Evolutionary conservation across 2,329 filamentous ascomycete species (phyloP), one percentile per base, ranked within the genome.

Genomic region (Rugonectria rugulosa): DNA sequence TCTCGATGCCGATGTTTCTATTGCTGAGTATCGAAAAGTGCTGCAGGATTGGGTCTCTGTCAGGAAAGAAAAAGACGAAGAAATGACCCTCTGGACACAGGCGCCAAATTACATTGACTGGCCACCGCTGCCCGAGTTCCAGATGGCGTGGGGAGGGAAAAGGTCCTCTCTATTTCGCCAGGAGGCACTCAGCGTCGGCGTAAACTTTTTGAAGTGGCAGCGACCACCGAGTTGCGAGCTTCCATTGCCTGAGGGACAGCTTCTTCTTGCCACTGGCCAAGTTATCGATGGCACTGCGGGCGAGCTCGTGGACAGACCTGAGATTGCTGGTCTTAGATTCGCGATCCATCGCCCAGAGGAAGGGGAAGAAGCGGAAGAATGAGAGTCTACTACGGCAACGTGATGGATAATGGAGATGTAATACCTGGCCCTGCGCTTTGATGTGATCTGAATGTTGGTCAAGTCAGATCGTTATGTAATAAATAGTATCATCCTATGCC

Each of bases 1-100:
- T 11, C 68, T 75, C 10, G 73, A 76, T 37, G 61, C 62, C 31
- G 53, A 67, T 4, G 62, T 74, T n/a, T 53, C 61, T 2, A n/a
- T n/a, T n/a, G n/a, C 26, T 29, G 65, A 65, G n/a, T 74, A 68
- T 46, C 67, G 64, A 5, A 31, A 53, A 6, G 37, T 69, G 1
- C 61, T 73, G 1, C 20, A 56, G 15, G 55, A 69, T 2, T 75
- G 71, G 70, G 49, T 40, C 43, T 29, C 26, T 7, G 12, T 12
- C 7, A 29, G 26, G 26, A 29, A 29, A 29, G 26, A 29, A 7
- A 12, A 7, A 29, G 44, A 62, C 19, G 20, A 51, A 49, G 50
- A 53, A 15, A 37, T 61, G 15, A 46, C 38, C 7, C 42, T 27
- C 3, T 50, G 64, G 29, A 59, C 36, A 17, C 53, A 64, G 3